A percentile compares a stretch with the other conserved stretches of the same genome.
Evolutionary conservation across 192 early-diverging fungal species (phyloP).

Genomic region (Entomortierella chlamydospora): DNA sequence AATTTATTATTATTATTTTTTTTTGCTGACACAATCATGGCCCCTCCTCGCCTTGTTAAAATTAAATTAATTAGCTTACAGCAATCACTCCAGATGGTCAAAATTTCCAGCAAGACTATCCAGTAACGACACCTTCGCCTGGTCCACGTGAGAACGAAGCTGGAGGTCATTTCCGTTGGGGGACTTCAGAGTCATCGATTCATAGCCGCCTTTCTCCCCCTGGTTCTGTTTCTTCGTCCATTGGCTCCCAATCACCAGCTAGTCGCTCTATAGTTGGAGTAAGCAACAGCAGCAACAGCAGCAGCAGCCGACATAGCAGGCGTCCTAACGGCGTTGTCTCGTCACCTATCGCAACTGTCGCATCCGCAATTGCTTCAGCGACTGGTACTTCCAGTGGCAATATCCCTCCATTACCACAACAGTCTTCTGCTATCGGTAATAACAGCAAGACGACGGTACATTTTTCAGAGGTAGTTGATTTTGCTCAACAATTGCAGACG

Average conservation of each 20-base stretch:
- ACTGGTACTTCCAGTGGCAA: neutral
- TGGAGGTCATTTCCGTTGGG: slow-evolving; percentile 31
- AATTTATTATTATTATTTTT: slow-evolving; percentile 2
- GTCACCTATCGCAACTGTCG: slow-evolving; percentile 25
- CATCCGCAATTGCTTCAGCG: slow-evolving; percentile 2
- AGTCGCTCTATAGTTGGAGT: neutral
- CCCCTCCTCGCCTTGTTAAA: too few relatives aligned
- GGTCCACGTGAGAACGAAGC: slow-evolving; percentile 18
- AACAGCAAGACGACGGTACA: slow-evolving; percentile 36
- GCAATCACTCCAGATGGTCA: slow-evolving; percentile 12
- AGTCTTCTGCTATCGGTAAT: neutral
- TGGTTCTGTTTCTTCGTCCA: slow-evolving; percentile 14
- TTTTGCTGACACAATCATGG: too few relatives aligned
- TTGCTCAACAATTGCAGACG: slow-evolving; percentile 35
- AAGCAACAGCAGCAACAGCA: neutral
- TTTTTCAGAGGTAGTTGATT: slow-evolving; percentile 50
- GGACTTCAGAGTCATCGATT: slow-evolving; percentile 16
- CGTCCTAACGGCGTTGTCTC: slow-evolving; percentile 45
- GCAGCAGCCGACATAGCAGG: slow-evolving; percentile 6
- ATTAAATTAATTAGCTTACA: neutral
- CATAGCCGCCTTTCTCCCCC: slow-evolving; percentile 35
- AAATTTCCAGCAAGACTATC: slow-evolving; percentile 22
- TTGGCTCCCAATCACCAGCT: slow-evolving; percentile 29
- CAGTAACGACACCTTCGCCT: slow-evolving; percentile 23
- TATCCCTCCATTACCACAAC: neutral